A percentile compares a stretch with the other conserved stretches of the same genome.
These are phyloP conservation scores for Salvia sclarea DNA, from an alignment of 305 asterid genomes.

Conservation along the genomic window DNA sequence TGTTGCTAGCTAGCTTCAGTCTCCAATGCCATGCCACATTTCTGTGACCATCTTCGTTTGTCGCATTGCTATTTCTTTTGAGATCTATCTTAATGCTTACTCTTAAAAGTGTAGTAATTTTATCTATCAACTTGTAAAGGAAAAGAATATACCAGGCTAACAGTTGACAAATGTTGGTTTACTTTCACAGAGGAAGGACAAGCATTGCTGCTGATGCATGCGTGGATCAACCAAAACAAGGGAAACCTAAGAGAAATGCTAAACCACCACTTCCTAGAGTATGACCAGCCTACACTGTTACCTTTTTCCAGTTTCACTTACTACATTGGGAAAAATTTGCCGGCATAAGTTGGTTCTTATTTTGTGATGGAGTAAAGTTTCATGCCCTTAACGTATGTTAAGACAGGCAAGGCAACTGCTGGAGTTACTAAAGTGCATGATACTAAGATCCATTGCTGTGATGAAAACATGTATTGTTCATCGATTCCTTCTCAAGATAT, in stretches of 20 bases:
- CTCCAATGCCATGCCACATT: constrained; percentile 10
- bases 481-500: constrained; percentile 19
- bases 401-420: constrained; percentile 13
- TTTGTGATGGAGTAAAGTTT: constrained; percentile 1
- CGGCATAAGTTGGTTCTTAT: constrained; percentile 3
- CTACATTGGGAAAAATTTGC: constrained; percentile 6
- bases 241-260: constrained; percentile 62
- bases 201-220: constrained; percentile 77
- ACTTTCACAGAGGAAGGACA: constrained; percentile 78
- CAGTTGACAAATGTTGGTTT: constrained; percentile 24
- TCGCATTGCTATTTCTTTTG: background rate
- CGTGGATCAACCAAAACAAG: constrained; percentile 55
- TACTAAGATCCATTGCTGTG: constrained; percentile 7
- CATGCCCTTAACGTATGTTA: constrained; percentile 14
- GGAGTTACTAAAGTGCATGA: constrained; percentile 4
- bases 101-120: background rate
- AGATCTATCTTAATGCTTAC: constrained; percentile 12
- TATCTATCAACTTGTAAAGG: background rate
- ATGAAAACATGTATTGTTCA: constrained; percentile 4
- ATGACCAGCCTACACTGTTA: constrained; percentile 32
- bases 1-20: constrained; percentile 10
- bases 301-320: constrained; percentile 24
- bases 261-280: constrained; percentile 91
- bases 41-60: constrained; percentile 11
- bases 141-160: constrained; percentile 20